Evolutionary conservation across 1,284 basidiomycete genomes (phyloP), one percentile per base, ranked within the genome.

Genomic region (Ceratorhiza oryzae-sativae): DNA sequence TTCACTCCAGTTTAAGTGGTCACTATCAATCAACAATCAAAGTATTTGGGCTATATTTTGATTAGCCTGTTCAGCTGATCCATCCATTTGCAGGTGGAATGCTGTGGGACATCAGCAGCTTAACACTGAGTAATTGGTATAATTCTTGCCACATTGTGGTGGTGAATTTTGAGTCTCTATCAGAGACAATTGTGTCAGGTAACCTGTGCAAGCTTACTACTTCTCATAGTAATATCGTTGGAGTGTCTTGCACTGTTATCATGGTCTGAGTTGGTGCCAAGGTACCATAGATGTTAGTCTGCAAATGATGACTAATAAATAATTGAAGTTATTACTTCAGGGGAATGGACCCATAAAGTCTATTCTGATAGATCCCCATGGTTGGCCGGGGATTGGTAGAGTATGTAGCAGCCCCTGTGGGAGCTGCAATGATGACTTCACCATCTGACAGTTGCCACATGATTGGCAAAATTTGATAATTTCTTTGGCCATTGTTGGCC

Each of bases 281-380:
- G 48, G 80, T 0, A 82, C 76, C 77, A 82, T 81, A 0, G 76
- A 77, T 4, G 80, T 79, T 1, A 83, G 72, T 8, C 79, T 77
- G 74, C 81, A 77, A 1, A 83, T 82, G 0, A 84, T 72, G 73
- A 85, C 80, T 73, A 78, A 83, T 0, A 76, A 73, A 0, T 80
- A 77, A 62, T 82, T 73, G 2, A 78, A 27, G 68, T 79, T 79
- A 0, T 67, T 70, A 0, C 80, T 81, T 5, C 74, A 62, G 0
- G 81, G 83, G 0, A 85, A 73, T 0, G 81, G 82, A 1, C 83
- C 82, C 0, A 85, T 78, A 68, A 85, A 85, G 65, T 86, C 83
- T 9, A 86, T 80, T 0, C 80, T 80, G 3, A 85, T 80, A 0
- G 76, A 71, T 61, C 82, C n/a, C n/a, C n/a, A 84, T 8, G 82